phyloP scores from a whole-genome alignment of 345 rosid species.

The Barbarea vulgaris region DNA sequence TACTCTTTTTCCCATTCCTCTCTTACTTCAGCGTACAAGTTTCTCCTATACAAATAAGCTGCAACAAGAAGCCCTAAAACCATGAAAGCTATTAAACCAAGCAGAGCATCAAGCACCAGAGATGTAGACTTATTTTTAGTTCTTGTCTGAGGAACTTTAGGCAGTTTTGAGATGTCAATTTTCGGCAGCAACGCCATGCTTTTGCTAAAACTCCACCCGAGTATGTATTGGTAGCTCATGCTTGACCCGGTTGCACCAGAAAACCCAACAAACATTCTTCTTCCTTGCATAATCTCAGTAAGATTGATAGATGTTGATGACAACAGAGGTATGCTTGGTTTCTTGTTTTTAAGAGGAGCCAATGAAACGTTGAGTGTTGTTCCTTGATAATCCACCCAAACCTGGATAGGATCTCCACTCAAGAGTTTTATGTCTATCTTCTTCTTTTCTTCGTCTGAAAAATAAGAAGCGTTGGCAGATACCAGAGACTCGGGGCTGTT shows the following conservation, averaged over 20 bases:
- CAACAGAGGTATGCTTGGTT: slow-evolving; percentile 58
- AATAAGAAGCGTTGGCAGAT: slow-evolving; percentile 50
- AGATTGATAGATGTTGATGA: slow-evolving; percentile 46
- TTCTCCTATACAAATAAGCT: slow-evolving; percentile 41
- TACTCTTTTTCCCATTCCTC: slow-evolving; percentile 71
- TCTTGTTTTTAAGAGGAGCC: slow-evolving; percentile 41
- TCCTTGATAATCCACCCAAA: slow-evolving; percentile 68
- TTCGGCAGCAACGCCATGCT: slow-evolving; percentile 41
- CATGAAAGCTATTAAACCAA: slow-evolving; percentile 29
- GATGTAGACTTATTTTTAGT: slow-evolving; percentile 1
- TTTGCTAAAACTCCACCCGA: slow-evolving; percentile 69
- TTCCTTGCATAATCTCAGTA: slow-evolving; percentile 42
- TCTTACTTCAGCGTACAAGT: slow-evolving; percentile 49
- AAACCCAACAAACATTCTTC: slow-evolving; percentile 58
- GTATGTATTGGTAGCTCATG: slow-evolving; percentile 49
- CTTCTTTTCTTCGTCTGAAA: slow-evolving; percentile 30
- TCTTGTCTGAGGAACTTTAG: slow-evolving; percentile 43
- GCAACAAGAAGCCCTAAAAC: slow-evolving; percentile 25
- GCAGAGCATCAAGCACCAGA: slow-evolving; percentile 32
- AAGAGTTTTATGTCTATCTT: slow-evolving; percentile 40
- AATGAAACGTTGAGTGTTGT: slow-evolving; percentile 50
- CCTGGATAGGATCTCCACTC: slow-evolving; percentile 54
- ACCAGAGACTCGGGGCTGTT: slow-evolving; percentile 42
- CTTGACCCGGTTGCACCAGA: slow-evolving; percentile 55
- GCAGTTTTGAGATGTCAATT: slow-evolving; percentile 56